Base-by-base conservation (phyloP, 2,329 filamentous ascomycete species). In the Neonectria ditissima region DNA sequence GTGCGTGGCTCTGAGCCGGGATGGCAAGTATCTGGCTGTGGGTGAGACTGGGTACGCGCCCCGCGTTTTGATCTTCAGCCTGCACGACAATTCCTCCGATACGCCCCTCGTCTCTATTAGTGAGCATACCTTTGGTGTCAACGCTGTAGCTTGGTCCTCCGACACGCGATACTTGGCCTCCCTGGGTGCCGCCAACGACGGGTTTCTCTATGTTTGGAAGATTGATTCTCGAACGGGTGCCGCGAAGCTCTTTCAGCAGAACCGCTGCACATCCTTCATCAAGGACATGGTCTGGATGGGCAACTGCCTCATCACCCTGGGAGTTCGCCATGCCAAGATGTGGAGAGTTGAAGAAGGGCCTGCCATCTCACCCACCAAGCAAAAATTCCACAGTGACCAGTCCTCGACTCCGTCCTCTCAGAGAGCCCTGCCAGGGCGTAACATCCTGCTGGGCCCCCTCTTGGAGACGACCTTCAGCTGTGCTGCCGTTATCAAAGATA, bases 11-110 rank as follows among this genome's bases (percentile, higher is more conserved):
- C 86, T 99, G 68, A 97, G 94, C 75, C 89, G 90, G 1, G 94
- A 97, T 79, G 94, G 92, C 32, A 91, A 88, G 71, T 97, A 92
- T 75, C 83, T 99, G 55, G 96, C 95, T 9, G 92, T 98, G 3
- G 96, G 96, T 73, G 96, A 99, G 86, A 97, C 94, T 4, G 96
- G 96, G 22, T 97, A 98, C 78, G 92, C 91, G 56, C 96, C 96
- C 6, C 87, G 96, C 56, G 93, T 99, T 22, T 84, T 98, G 61
- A 90, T 99, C 58, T 99, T 97, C 79, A 93, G 89, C 32, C 89
- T 96, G 5, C 87, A 92, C 71, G 94, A 97, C 73, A 86, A 86
- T 37, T 92, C 92, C 2, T 91, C 90, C 3, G 94, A 98, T 73
- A 86, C 86, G 1, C 96, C 96, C 2, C 83, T 97, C 7, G 92